phyloP scores from a whole-genome alignment of 306 rosid genomes.

The Cicer chorassanicum region DNA sequence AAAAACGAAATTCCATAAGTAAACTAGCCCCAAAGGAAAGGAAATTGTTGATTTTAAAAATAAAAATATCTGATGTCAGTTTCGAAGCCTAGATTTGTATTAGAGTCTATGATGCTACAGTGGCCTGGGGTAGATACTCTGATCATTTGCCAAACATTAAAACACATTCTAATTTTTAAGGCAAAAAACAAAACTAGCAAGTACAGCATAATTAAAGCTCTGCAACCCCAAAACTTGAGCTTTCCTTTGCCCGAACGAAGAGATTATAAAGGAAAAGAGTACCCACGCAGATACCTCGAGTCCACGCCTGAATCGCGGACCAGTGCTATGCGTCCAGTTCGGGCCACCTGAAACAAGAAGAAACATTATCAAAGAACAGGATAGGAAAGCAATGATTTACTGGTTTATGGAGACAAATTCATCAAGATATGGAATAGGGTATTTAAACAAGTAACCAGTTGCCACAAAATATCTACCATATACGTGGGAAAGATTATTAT shows the following conservation, averaged over 20 bases:
- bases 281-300: conserved; percentile 78
- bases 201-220: conserved; percentile 22
- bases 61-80: background rate
- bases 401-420: background rate
- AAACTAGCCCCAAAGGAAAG: background rate
- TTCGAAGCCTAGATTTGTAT: background rate
- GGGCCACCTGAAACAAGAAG: conserved; percentile 69
- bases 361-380: too few relatives aligned
- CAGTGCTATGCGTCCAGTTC: conserved; percentile 82
- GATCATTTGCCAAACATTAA: conserved; percentile 13
- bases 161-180: conserved; percentile 22
- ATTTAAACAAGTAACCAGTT: conserved; percentile 3
- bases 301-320: conserved; percentile 85
- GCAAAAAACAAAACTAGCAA: background rate
- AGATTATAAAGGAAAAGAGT: conserved; percentile 64
- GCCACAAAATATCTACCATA: conserved; percentile 26
- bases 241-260: conserved; percentile 7
- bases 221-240: background rate
- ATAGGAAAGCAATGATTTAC: background rate
- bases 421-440: background rate
- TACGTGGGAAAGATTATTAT: conserved; percentile 28
- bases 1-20: too few relatives aligned
- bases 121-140: background rate
- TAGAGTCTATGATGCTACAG: background rate
- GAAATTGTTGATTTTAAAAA: background rate